Conservation (phyloP, 2,329 filamentous ascomycete species). For the Diaporthe helianthi region DNA sequence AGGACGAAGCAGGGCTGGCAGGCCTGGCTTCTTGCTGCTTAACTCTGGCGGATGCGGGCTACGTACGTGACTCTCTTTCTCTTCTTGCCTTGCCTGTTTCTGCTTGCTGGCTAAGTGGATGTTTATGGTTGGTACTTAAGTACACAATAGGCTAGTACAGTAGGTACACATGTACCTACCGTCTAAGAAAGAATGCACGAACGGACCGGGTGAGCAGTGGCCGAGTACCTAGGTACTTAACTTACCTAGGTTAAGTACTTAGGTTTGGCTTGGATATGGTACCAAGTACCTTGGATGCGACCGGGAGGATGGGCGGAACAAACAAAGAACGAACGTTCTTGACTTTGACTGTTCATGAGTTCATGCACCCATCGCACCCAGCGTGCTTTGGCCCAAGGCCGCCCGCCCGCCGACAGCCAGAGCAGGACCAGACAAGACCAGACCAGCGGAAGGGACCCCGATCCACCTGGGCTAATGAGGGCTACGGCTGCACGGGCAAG, state of each 20-base stretch:
- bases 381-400: constrained; percentile 7
- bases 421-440: not conserved
- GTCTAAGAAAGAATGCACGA: not conserved
- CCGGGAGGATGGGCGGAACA: not conserved
- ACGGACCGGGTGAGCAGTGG: not conserved
- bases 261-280: too few species aligned
- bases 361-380: constrained; percentile 21
- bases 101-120: not conserved
- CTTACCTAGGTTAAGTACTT: too few species aligned
- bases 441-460: constrained; percentile 17
- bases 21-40: constrained; percentile 6
- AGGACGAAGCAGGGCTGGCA: constrained; percentile 1
- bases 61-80: constrained; percentile 7
- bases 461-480: constrained; percentile 5
- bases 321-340: constrained; percentile 11
- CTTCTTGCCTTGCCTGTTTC: constrained; percentile 8
- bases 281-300: not conserved
- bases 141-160: not conserved
- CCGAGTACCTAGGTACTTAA: too few species aligned
- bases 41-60: constrained; percentile 21
- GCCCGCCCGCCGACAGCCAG: constrained; percentile 18
- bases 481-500: constrained; percentile 22
- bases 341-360: constrained; percentile 7
- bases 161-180: not conserved
- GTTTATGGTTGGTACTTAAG: too few species aligned